Evolutionary conservation across 2,329 filamentous ascomycete genomes (phyloP).

Genomic region (Thelonectria blattea): DNA sequence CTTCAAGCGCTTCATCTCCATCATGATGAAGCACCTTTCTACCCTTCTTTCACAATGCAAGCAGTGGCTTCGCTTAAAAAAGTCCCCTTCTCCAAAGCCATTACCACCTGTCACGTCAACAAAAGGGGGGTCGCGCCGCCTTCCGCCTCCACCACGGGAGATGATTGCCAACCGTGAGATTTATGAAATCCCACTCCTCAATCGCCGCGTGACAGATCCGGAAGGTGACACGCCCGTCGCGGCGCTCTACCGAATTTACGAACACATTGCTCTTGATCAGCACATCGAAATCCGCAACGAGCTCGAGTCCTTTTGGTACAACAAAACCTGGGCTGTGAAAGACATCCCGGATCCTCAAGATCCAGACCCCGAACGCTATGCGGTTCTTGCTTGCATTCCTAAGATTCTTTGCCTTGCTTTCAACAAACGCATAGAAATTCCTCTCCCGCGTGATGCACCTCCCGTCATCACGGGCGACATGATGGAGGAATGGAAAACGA

Average conservation of each 20-base stretch:
- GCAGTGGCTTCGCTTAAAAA: no score
- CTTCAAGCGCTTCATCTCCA: no score
- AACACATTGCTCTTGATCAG: conserved; percentile 26
- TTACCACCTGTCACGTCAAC: no score
- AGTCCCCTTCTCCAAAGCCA: no score
- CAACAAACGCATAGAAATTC: conserved; percentile 26
- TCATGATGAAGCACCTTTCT: no score
- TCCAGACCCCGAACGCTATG: conserved; percentile 28
- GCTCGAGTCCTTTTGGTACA: conserved; percentile 29
- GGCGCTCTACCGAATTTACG: conserved; percentile 30
- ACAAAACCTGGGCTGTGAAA: conserved; percentile 20
- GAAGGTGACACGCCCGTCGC: conserved; percentile 1
- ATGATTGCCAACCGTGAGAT: conserved; percentile 14
- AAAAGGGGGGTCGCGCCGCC: no score
- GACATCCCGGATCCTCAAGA: conserved; percentile 29
- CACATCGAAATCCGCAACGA: conserved; percentile 27
- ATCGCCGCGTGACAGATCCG: conserved; percentile 16
- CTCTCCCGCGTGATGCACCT: conserved; percentile 26
- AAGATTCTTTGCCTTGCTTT: conserved; percentile 23
- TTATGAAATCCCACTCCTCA: conserved; percentile 25
- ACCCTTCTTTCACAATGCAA: no score
- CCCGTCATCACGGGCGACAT: conserved; percentile 24
- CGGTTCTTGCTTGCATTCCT: conserved; percentile 30
- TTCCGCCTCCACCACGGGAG: no score
- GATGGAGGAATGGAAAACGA: conserved; percentile 26